Conservation (phyloP, 2,329 filamentous ascomycete species). For the Aureobasidium melanogenum region DNA sequence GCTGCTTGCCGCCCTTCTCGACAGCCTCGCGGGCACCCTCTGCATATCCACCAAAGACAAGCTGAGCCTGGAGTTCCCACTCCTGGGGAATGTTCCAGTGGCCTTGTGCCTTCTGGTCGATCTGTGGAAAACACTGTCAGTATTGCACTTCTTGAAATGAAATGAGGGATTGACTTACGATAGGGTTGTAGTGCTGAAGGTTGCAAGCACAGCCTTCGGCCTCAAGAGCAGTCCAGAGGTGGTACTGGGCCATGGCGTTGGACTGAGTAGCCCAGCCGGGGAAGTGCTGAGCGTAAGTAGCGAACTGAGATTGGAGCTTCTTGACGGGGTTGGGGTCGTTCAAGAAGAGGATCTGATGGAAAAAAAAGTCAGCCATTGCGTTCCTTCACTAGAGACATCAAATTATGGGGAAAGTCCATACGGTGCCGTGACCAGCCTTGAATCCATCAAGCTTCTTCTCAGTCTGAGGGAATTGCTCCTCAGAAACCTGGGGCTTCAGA, state of each 20-base stretch:
- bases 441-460: slow-evolving; percentile 48
- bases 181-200: slow-evolving; percentile 81
- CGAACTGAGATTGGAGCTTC: slow-evolving; percentile 57
- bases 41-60: slow-evolving; percentile 56
- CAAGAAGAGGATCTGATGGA: slow-evolving; percentile 65
- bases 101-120: not conserved
- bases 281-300: slow-evolving; percentile 72
- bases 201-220: slow-evolving; percentile 78
- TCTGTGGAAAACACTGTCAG: not conserved
- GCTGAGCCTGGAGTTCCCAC: slow-evolving; percentile 73
- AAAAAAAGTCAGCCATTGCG: not conserved
- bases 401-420: too few species aligned
- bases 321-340: slow-evolving; percentile 63
- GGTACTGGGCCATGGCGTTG: slow-evolving; percentile 68
- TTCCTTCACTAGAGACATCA: too few species aligned
- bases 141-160: not conserved
- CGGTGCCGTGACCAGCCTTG: slow-evolving; percentile 65
- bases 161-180: slow-evolving; percentile 40
- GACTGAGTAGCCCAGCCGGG: slow-evolving; percentile 54
- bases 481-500: slow-evolving; percentile 60
- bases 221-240: slow-evolving; percentile 73
- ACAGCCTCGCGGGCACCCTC: slow-evolving; percentile 35
- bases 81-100: slow-evolving; percentile 58
- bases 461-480: slow-evolving; percentile 51
- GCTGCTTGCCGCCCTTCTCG: slow-evolving; percentile 12